Percentiles rank a stretch among this genome's conserved stretches.
Evolutionary conservation across 2,329 filamentous ascomycete genomes (phyloP).

Genomic region (Trematosphaeria pertusa): DNA sequence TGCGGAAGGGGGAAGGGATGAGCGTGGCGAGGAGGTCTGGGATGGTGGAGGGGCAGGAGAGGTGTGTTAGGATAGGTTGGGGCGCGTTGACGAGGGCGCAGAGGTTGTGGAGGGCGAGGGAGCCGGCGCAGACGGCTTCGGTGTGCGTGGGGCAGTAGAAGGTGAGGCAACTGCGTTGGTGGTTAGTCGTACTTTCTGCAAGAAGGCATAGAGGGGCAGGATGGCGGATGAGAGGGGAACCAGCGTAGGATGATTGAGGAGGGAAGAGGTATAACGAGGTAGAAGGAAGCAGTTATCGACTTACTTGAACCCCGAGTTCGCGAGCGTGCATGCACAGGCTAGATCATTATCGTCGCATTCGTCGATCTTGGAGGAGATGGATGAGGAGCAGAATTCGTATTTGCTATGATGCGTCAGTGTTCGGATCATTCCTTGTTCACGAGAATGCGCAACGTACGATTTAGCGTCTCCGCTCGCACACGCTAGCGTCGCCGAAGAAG

Average conservation of each 20-base stretch:
- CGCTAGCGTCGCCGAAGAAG: slow-evolving; percentile 13
- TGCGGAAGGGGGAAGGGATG: background rate
- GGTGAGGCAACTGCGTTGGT: slow-evolving; percentile 12
- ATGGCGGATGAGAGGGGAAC: too few species aligned
- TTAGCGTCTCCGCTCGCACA: slow-evolving; percentile 14
- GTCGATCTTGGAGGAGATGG: slow-evolving; percentile 14
- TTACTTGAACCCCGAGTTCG: slow-evolving; percentile 18
- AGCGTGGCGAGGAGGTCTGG: slow-evolving; percentile 6
- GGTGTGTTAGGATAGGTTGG: slow-evolving; percentile 7
- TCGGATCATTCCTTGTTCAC: background rate
- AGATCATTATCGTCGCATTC: slow-evolving; percentile 17
- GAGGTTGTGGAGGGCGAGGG: slow-evolving; percentile 7
- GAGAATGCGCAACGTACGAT: slow-evolving; percentile 9
- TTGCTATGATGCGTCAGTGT: slow-evolving; percentile 11
- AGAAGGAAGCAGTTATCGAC: background rate
- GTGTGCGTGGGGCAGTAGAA: slow-evolving; percentile 18
- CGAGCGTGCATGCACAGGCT: slow-evolving; percentile 19
- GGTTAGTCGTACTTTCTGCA: too few species aligned
- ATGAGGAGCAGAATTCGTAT: slow-evolving; percentile 22
- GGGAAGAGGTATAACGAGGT: background rate
- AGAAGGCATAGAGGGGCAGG: too few species aligned
- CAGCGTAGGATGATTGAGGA: too few species aligned
- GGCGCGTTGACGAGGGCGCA: slow-evolving; percentile 7
- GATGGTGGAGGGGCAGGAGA: slow-evolving; percentile 8
- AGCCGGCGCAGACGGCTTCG: slow-evolving; percentile 12